Evolutionary conservation across 2,329 filamentous ascomycete species (phyloP).

Genomic region (Alternaria infectoria): DNA sequence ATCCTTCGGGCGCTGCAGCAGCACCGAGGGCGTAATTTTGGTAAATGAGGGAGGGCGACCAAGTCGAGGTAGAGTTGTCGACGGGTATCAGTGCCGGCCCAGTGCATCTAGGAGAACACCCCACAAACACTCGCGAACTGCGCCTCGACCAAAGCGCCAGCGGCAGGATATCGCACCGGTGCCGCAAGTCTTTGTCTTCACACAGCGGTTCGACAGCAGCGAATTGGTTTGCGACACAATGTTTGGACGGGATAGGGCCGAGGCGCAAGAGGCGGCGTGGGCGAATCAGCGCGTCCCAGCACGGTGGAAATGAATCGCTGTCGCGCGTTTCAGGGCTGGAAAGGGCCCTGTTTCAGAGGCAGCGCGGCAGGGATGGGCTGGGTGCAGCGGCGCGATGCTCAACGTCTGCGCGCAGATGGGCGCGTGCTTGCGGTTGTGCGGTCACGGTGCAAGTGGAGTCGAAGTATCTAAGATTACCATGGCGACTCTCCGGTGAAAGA

Average conservation of each 20-base stretch:
- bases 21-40: slow-evolving; percentile 7
- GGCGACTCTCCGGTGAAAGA: not conserved
- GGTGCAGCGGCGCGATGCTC: slow-evolving; percentile 7
- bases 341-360: slow-evolving; percentile 38
- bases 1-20: not conserved
- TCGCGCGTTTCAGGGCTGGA: slow-evolving; percentile 41
- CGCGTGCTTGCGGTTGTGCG: slow-evolving; percentile 8
- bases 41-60: slow-evolving; percentile 12
- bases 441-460: not conserved
- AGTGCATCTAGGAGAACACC: not conserved
- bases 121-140: not conserved
- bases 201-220: slow-evolving; percentile 34
- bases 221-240: slow-evolving; percentile 11
- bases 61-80: not conserved
- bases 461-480: not conserved
- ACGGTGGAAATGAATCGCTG: slow-evolving; percentile 36
- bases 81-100: not conserved
- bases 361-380: slow-evolving; percentile 12
- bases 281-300: slow-evolving; percentile 32
- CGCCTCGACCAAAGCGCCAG: slow-evolving; percentile 3
- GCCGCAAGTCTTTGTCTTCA: slow-evolving; percentile 3
- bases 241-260: slow-evolving; percentile 18
- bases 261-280: slow-evolving; percentile 10
- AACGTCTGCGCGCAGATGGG: slow-evolving; percentile 1
- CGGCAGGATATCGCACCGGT: slow-evolving; percentile 1